Evolutionary conservation across 352 stramenopile species (phyloP).

Genomic region (Elongisporangium anandrum): DNA sequence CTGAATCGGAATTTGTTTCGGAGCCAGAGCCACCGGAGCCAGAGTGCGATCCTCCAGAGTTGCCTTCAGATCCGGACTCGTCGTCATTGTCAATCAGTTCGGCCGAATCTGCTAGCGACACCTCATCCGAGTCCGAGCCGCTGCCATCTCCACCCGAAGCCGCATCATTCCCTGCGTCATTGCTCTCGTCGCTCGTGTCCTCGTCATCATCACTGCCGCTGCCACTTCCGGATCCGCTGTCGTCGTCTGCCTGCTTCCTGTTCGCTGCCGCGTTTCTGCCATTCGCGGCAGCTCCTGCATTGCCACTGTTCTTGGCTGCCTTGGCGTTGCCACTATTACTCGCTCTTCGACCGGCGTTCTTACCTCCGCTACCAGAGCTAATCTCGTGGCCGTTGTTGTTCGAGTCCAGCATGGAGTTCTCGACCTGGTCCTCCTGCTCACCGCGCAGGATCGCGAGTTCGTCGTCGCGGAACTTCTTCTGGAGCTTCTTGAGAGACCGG

Average conservation of each 20-base stretch:
- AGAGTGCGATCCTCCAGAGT: slow-evolving; percentile 52
- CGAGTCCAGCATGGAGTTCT: slow-evolving; percentile 46
- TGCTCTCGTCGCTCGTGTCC: slow-evolving; percentile 52
- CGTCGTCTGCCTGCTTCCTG: slow-evolving; percentile 41
- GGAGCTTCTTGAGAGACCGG: slow-evolving; percentile 88
- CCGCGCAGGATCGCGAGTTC: slow-evolving; percentile 86
- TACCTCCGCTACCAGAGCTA: slow-evolving; percentile 9
- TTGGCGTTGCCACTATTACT: slow-evolving; percentile 27
- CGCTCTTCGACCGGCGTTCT: slow-evolving; percentile 21
- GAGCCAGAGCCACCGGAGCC: slow-evolving; percentile 57
- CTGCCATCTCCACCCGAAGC: slow-evolving; percentile 5
- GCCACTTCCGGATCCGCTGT: slow-evolving; percentile 32
- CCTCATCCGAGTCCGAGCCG: slow-evolving; percentile 73
- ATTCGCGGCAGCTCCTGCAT: slow-evolving; percentile 9
- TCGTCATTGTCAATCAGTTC: slow-evolving; percentile 86
- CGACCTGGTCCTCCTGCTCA: slow-evolving; percentile 80
- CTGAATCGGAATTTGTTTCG: slow-evolving; percentile 77
- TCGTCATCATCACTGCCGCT: slow-evolving; percentile 35
- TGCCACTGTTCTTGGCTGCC: slow-evolving; percentile 26
- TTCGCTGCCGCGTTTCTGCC: slow-evolving; percentile 35
- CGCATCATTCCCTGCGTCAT: slow-evolving; percentile 11
- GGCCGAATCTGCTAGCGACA: slow-evolving; percentile 77
- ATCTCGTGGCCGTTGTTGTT: slow-evolving; percentile 37
- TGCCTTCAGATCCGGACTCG: slow-evolving; percentile 47
- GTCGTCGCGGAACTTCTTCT: slow-evolving; percentile 92